Base-by-base conservation (phyloP, 2,329 filamentous ascomycete genomes). In the Fusarium phyllophilum region DNA sequence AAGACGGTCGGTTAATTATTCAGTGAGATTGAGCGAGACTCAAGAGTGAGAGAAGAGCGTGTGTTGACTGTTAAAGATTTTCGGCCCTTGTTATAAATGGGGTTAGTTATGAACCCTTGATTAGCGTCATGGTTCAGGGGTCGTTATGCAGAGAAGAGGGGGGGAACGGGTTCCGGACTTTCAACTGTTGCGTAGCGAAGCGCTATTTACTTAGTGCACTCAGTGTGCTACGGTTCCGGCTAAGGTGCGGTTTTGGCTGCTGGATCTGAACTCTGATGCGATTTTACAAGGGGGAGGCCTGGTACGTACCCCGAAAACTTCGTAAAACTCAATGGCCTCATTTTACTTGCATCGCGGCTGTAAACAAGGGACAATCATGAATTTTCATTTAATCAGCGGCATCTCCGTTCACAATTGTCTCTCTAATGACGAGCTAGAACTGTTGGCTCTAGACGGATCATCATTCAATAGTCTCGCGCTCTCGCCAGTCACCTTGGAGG, bases 51-150 rank as follows among this genome's bases (percentile, higher is more conserved):
- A 12, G 44, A 26, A 29, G 13, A 41, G 34, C 46, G 54, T 33
- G 51, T 33, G 14, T 45, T 45, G 42, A 45, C 42, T 31, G 52
- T 68, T 68, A 17, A 31, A 22, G 63, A 68, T 68, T 66, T 41
- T 51, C 31, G 39, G 45, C 39, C 58, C 38, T 65, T 55, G 45
- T 41, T 44, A 46, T 46, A 52, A 39, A 67, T 54, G 46, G 62
- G 41, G 29, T 60, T 62, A 62, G 62, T 29, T 45, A 62, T 62
- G 59, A 46, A 12, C 52, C 52, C 52, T 39, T 63, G 56, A 39
- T 62, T 65, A 65, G 56, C 62, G 62, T 24, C 45, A 41, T 44
- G 57, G 48, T 61, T 26, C 36, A 61, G 45, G 62, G 57, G 29
- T 15, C 22, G 29, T 48, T 9, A 59, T 64, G 45, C 56, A 48